Base-by-base conservation (phyloP, 73 alveolate genomes). In the Uronychia setigera region DNA sequence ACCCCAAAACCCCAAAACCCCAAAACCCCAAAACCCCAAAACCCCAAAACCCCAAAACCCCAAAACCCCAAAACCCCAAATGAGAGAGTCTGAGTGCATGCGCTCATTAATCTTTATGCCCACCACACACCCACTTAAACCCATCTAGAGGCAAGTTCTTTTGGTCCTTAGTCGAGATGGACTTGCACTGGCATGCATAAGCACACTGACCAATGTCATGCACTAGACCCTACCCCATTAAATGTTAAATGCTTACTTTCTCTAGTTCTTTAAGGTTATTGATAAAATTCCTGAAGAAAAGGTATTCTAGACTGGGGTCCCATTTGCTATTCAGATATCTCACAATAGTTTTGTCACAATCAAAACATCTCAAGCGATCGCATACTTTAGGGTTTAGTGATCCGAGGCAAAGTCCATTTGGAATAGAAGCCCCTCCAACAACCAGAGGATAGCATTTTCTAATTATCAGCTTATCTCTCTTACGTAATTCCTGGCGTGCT, bases 391-490 rank as follows among this genome's bases (percentile, higher is more conserved):
- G 14, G 14, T 67, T 67, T 13, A 67, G 79, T 1, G 79, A 67
- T 13, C 79, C 79, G 5, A 26, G 29, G 30, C 32, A 67, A 5
- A 67, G 5, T 28, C 79, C 79, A 67, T 25, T 25, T 26, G 14
- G 32, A 5, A 67, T 14, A 26, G 29, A 1, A 5, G 79, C 5
- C 30, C 79, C 79, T 13, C 34, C 79, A 30, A 67, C 26, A 67
- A 67, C 14, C 29, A 67, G 29, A 67, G 79, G 79, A 67, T 26
- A 67, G 79, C 79, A 67, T 67, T 67, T 67, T 67, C 79, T 67
- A 9, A 30, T 26, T 13, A 5, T 67, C 13, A 67, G 26, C 1
- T 5, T 5, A 46, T 11, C 5, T 19, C 67, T 11, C 67, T 46
- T 46, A 46, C 67, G 67, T 11, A 19, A 5, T 46, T 19, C 67